These are phyloP conservation scores for Sordaria brevicollis DNA, from an alignment of 495 filamentous ascomycete genomes.

Conservation along the genomic window DNA sequence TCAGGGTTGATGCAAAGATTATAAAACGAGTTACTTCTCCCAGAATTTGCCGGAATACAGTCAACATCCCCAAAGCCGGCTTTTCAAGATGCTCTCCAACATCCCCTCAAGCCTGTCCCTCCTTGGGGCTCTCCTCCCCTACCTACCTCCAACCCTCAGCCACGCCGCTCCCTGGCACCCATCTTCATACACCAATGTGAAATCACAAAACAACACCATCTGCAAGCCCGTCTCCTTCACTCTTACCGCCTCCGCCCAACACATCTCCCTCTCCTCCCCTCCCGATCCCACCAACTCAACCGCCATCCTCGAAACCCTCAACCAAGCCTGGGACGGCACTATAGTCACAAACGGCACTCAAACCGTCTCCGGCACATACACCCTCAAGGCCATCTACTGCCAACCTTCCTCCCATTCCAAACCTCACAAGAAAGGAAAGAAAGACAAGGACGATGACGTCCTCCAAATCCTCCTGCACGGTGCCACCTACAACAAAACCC, in stretches of 20 bases:
- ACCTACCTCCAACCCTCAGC: neutral
- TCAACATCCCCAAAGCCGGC: neutral
- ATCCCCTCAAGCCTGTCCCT: neutral
- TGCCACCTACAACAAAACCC: constrained; percentile 12
- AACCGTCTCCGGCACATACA: neutral
- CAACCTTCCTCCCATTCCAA: neutral
- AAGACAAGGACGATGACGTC: neutral
- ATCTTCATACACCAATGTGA: neutral
- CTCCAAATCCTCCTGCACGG: constrained; percentile 19
- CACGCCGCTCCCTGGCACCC: neutral
- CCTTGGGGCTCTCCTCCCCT: neutral
- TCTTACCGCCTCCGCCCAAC: neutral
- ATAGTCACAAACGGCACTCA: neutral
- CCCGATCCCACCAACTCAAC: constrained; percentile 1
- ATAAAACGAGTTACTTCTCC: too few relatives aligned
- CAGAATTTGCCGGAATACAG: neutral
- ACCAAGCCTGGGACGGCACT: neutral
- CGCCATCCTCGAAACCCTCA: neutral
- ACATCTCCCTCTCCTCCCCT: neutral
- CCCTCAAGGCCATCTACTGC: constrained; percentile 9
- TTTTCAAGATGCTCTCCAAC: neutral
- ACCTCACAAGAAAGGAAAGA: neutral
- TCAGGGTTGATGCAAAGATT: too few relatives aligned
- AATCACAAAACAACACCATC: neutral
- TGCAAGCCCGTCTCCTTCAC: constrained; percentile 2